Evolutionary conservation across 2,329 filamentous ascomycete species (phyloP).

Genomic region (Phaeophleospora eucalypticola): DNA sequence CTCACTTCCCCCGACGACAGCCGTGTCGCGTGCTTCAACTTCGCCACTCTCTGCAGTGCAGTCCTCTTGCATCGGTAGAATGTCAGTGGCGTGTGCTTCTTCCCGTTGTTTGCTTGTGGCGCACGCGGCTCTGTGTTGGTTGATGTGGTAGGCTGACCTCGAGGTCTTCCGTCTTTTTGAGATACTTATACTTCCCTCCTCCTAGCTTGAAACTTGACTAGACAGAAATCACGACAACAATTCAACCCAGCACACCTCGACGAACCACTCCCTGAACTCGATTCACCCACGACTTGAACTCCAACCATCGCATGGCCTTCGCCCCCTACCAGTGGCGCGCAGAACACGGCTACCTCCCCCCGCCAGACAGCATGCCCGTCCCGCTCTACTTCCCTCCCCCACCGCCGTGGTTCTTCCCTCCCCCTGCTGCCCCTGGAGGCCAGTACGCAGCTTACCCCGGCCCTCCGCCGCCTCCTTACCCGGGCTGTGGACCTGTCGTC

Average conservation of each 20-base stretch:
- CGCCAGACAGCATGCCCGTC: slow-evolving; percentile 5
- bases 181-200: too few species aligned
- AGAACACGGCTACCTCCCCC: slow-evolving; percentile 21
- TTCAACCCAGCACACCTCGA: background rate
- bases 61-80: too few species aligned
- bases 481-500: slow-evolving; percentile 2
- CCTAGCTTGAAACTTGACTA: too few species aligned
- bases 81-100: too few species aligned
- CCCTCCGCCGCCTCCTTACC: background rate
- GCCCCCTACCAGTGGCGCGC: slow-evolving; percentile 27
- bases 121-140: too few species aligned
- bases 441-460: background rate
- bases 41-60: too few species aligned
- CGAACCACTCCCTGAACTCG: background rate
- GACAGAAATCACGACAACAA: background rate
- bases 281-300: background rate
- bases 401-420: background rate
- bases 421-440: background rate
- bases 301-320: slow-evolving; percentile 15
- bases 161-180: too few species aligned
- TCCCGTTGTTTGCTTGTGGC: too few species aligned
- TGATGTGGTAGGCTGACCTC: too few species aligned
- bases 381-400: background rate
- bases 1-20: too few species aligned
- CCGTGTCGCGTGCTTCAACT: too few species aligned